Percentiles rank a stretch among this genome's conserved stretches.
These are phyloP conservation scores for Solanum commersonii DNA, from an alignment of 257 asterid species.

Conservation along the genomic window DNA sequence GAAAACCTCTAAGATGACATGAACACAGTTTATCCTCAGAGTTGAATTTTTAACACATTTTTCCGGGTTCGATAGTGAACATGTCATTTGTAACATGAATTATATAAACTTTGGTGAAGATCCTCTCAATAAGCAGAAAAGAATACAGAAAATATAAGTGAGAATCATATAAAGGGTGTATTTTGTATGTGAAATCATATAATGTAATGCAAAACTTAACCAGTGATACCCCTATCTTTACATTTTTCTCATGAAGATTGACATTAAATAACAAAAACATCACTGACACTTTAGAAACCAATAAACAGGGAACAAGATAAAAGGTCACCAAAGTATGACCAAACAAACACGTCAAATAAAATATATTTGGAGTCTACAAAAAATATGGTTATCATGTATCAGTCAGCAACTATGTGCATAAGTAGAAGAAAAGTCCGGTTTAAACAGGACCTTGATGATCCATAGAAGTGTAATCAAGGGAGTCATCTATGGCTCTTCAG, in stretches of 20 bases:
- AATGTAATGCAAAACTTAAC: neutral
- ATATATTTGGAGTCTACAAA: neutral
- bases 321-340: neutral
- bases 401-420: neutral
- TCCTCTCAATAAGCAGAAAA: neutral
- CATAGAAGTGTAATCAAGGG: neutral
- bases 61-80: neutral
- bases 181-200: neutral
- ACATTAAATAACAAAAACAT: neutral
- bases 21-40: neutral
- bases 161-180: neutral
- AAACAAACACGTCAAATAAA: neutral
- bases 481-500: constrained; percentile 17
- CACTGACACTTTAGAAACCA: neutral
- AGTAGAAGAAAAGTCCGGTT: neutral
- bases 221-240: neutral
- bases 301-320: neutral
- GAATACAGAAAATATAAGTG: neutral
- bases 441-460: constrained; percentile 6
- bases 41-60: neutral
- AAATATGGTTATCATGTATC: neutral
- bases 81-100: neutral
- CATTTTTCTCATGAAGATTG: neutral
- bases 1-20: neutral
- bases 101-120: neutral